Evolutionary conservation across 2,329 filamentous ascomycete genomes (phyloP), one percentile per base, ranked within the genome.

Genomic region (Nothomitra cinnamomea): DNA sequence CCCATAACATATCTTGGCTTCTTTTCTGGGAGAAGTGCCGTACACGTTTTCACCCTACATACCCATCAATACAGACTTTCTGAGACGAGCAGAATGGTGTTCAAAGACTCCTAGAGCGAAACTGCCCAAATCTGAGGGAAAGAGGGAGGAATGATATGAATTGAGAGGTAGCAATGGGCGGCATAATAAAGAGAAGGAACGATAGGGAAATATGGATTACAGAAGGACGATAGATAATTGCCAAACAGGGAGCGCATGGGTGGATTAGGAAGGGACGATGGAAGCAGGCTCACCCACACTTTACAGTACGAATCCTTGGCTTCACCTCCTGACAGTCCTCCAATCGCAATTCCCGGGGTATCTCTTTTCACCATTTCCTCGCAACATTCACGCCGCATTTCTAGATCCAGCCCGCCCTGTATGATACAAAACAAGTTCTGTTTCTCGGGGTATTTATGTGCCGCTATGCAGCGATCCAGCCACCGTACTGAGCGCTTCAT

Each of bases 1-100:
- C 92, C 92, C 94, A 98, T 98, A 55, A 98, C 90, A 69, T 98
- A 98, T 65, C 92, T 78, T n/a, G 92, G 92, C 69, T 98, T 98
- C 57, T 85, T 73, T 55, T 90, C 83, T 0, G 94, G 94, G 17
- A 98, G 74, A 55, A 95, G 68, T 32, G 74, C 77, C 1, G 92
- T 96, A 66, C 92, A 96, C 1, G 87, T 82, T 56, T 81, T 77
- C 24, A 96, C 89, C 21, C 71, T 75, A 57, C 52, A 28, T 13
- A 22, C 1, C 13, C 17, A 41, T 52, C 21, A 52, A 19, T 49
- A 24, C 24, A 17, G 45, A 28, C 4, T 17, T 32, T 35, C 28
- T 5, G 10, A 32, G 28, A 32, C 28, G 5, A 32, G 10, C 28
- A 32, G 4, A 32, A 10, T n/a, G 28, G 28, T 10, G 28, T 10